Percentiles rank a stretch among this genome's conserved stretches.
Conservation (phyloP, 805 yeast species). For the Ogataea methylovora region DNA sequence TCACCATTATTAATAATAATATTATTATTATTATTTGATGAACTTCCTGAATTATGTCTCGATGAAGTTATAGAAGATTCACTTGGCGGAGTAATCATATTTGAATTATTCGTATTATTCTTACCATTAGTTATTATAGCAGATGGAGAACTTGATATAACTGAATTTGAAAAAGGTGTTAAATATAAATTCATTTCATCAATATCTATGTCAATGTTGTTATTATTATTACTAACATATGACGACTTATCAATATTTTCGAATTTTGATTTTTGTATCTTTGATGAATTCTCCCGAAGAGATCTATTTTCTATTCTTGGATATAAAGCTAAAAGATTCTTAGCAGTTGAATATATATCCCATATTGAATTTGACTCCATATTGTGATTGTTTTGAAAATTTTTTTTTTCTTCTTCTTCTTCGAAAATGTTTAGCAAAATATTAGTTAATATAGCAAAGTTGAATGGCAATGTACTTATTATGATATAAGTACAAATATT, state of each 20-base stretch:
- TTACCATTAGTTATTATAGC: conserved; percentile 2
- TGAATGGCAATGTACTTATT: too few species aligned
- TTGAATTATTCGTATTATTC: conserved; percentile 2
- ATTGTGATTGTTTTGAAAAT: too few species aligned
- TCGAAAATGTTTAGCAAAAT: too few species aligned
- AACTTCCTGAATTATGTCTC: conserved; percentile 5
- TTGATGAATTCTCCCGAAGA: neutral
- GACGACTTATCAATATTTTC: neutral
- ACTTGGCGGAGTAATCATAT: conserved; percentile 20
- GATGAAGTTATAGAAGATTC: conserved; percentile 6
- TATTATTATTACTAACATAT: neutral
- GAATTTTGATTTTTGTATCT: neutral
- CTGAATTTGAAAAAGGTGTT: conserved; percentile 3
- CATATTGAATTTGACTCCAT: conserved; percentile 25
- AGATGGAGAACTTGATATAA: conserved; percentile 7
- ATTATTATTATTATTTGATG: neutral
- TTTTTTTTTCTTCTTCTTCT: too few species aligned
- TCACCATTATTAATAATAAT: neutral
- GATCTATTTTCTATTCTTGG: conserved; percentile 27
- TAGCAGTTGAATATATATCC: conserved; percentile 28
- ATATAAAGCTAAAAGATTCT: conserved; percentile 22
- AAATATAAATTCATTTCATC: neutral
- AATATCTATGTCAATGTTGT: neutral
- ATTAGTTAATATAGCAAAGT: too few species aligned
- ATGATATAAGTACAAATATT: too few species aligned